These are phyloP conservation scores for Apiotrichum gracile DNA, from an alignment of 1,284 basidiomycete genomes.

Conservation along the genomic window DNA sequence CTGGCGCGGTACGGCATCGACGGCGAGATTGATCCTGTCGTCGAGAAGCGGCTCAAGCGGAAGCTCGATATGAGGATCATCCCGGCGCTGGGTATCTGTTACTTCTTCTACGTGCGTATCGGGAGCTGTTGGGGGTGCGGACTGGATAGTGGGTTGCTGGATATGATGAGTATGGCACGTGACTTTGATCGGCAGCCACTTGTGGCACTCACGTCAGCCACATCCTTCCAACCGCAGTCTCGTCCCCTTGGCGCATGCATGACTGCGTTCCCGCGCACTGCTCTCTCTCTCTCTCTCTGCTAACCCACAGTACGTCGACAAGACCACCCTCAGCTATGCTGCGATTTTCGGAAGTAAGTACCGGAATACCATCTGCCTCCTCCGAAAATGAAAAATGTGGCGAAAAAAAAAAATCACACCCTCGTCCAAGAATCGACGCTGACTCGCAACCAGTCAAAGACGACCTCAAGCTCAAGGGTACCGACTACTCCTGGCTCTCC, in stretches of 20 bases:
- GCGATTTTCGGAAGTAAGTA: conserved; percentile 33
- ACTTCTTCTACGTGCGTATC: conserved; percentile 36
- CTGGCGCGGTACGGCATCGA: conserved; percentile 36
- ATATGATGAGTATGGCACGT: too few species aligned
- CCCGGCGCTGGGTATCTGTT: conserved; percentile 37
- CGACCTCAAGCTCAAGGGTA: conserved; percentile 37
- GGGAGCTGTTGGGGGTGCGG: too few species aligned
- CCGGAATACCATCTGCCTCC: too few species aligned
- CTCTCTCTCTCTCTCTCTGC: neutral
- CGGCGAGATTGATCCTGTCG: conserved; percentile 31
- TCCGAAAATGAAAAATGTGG: neutral
- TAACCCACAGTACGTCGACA: conserved; percentile 32
- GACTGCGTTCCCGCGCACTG: neutral
- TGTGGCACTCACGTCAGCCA: too few species aligned
- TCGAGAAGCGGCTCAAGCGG: conserved; percentile 37
- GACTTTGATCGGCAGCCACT: too few species aligned
- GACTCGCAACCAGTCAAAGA: conserved; percentile 22
- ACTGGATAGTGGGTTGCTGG: too few species aligned
- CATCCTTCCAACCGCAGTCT: too few species aligned
- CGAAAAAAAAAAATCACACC: too few species aligned
- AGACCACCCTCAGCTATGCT: conserved; percentile 42
- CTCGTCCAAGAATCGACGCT: too few species aligned
- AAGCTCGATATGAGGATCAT: conserved; percentile 37
- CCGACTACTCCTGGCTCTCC: conserved; percentile 42
- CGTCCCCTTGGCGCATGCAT: too few species aligned